phyloP scores from a whole-genome alignment of 331 rosid genomes.

The Quercus lobata region DNA sequence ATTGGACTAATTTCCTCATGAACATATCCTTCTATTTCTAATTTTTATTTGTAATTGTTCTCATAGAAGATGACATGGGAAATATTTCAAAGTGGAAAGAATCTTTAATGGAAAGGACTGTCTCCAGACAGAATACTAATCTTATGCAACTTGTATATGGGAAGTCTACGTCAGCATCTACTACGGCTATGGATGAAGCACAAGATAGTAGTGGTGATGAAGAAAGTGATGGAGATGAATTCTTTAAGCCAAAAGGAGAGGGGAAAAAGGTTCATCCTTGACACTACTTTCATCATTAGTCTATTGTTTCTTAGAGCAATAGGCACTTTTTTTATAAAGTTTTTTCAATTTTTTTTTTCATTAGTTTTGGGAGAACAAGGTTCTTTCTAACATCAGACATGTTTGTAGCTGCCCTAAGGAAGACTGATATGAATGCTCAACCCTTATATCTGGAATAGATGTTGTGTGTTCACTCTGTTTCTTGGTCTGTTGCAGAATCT shows the following conservation, averaged over 20 bases:
- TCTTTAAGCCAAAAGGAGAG: constrained; percentile 79
- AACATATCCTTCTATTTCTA: constrained; percentile 12
- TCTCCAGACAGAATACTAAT: constrained; percentile 46
- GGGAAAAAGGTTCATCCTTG: constrained; percentile 58
- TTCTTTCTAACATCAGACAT: not conserved
- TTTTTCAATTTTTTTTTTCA: not conserved
- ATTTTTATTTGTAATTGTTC: constrained; percentile 11
- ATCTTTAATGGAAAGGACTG: constrained; percentile 53
- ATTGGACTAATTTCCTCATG: not conserved
- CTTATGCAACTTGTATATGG: constrained; percentile 90
- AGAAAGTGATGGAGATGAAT: constrained; percentile 60
- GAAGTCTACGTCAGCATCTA: constrained; percentile 39
- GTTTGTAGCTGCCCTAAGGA: not conserved
- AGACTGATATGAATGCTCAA: not conserved
- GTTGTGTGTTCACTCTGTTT: constrained; percentile 4
- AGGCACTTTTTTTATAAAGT: not conserved
- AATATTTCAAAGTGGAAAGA: constrained; percentile 90
- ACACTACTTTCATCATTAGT: not conserved
- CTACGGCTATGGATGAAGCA: constrained; percentile 29
- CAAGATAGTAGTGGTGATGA: constrained; percentile 51
- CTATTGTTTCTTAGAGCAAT: not conserved
- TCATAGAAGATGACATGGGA: constrained; percentile 48
- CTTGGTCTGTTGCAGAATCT: constrained; percentile 28
- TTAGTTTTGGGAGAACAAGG: not conserved
- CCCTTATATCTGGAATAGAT: constrained; percentile 3